phyloP scores from a whole-genome alignment of 768 basidiomycete species.

The Tulasnella sp. region DNA sequence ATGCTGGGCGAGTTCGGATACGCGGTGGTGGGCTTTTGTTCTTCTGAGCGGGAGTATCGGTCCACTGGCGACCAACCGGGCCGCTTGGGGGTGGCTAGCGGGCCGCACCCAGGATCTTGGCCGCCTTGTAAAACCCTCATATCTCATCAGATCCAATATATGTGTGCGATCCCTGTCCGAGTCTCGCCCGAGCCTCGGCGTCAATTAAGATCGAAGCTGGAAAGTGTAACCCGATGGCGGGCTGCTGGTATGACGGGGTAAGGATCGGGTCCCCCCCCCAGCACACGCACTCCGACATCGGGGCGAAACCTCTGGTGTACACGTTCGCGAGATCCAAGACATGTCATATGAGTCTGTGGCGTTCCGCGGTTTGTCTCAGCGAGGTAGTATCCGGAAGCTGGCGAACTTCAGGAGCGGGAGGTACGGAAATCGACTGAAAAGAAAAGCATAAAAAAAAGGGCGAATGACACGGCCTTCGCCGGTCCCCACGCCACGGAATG shows the following conservation, averaged over 20 bases:
- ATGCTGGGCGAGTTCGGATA: not conserved
- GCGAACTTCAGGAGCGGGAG: no score
- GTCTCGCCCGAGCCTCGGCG: not conserved
- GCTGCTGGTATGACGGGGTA: not conserved
- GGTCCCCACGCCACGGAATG: constrained; percentile 4
- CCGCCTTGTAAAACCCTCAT: not conserved
- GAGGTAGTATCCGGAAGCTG: not conserved
- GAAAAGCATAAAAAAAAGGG: no score
- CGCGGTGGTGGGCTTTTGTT: not conserved
- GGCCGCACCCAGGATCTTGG: not conserved
- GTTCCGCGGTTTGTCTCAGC: not conserved
- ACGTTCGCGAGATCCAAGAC: no score
- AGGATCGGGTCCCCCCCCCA: not conserved
- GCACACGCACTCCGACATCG: not conserved
- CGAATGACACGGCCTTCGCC: not conserved
- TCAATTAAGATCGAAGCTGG: not conserved
- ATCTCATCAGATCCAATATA: not conserved
- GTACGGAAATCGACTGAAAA: no score
- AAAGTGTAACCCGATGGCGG: not conserved
- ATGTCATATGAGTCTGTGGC: constrained; percentile 2
- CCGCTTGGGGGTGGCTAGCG: not conserved
- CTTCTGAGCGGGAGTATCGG: not conserved
- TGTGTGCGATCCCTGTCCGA: not conserved
- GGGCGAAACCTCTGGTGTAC: not conserved
- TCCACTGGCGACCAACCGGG: not conserved